phyloP scores from a whole-genome alignment of 2,329 filamentous ascomycete species.

The Simplicillium aogashimaense region DNA sequence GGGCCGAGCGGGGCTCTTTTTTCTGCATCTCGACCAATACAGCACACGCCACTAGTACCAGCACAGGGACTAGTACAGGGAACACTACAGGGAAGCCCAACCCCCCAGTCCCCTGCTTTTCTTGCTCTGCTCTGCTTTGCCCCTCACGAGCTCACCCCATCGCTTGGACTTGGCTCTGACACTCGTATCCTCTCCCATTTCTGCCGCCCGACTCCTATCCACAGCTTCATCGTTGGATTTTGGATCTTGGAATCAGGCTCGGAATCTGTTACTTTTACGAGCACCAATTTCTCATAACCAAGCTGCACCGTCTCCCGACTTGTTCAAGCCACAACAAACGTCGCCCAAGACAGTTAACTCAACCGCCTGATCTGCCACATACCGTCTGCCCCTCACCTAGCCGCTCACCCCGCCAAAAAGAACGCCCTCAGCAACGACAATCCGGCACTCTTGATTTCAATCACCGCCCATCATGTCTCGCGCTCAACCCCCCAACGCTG shows the following conservation, averaged over 20 bases:
- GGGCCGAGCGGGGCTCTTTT: not conserved
- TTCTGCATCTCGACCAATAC: too few species aligned
- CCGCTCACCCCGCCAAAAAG: conserved; percentile 1
- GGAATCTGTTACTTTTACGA: too few species aligned
- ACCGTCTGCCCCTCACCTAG: too few species aligned
- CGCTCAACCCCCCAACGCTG: conserved; percentile 44
- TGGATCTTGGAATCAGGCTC: too few species aligned
- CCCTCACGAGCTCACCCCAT: not conserved
- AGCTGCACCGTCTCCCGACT: too few species aligned
- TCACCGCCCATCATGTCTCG: conserved; percentile 39
- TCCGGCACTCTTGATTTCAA: conserved; percentile 1
- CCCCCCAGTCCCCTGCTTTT: not conserved
- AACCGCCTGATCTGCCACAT: too few species aligned
- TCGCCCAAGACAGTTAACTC: too few species aligned
- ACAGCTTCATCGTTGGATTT: too few species aligned
- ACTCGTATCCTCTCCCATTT: not conserved
- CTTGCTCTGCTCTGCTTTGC: too few species aligned
- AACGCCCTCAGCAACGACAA: not conserved
- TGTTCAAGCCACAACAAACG: not conserved
- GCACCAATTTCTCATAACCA: not conserved
- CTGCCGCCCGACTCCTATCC: too few species aligned
- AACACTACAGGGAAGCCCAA: not conserved
- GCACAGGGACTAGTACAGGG: too few species aligned
- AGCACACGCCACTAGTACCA: conserved; percentile 1
- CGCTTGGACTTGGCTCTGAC: not conserved